Evolutionary conservation across 2,329 filamentous ascomycete species (phyloP), one percentile per base, ranked within the genome.

Genomic region (Trichophyton verrucosum): DNA sequence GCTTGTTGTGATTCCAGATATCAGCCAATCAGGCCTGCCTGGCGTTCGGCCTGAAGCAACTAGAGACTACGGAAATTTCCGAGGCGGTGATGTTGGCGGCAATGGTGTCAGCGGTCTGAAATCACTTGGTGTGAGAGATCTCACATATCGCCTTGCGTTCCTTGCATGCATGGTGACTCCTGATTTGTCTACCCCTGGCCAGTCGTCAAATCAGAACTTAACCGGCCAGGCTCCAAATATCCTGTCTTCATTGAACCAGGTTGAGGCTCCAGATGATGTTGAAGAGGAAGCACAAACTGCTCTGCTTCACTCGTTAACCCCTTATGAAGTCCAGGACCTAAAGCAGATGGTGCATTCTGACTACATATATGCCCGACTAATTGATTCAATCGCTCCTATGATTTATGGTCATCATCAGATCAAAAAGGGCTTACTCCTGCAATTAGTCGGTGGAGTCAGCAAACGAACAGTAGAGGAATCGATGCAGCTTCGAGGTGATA

Each of bases 351-450:
- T 99, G 27, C 92, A 97, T 74, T 90, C 87, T 61, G 90, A 95
- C 64, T 91, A 96, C 72, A 96, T 97, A 67, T 99, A 96, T 77
- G 86, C 89, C 68, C 85, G 91, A 27, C 79, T 99, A 8, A 91
- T 99, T 40, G 89, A 95, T 68, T 96, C 91, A 0, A 86, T 99
- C 55, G 94, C 94, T 1, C 94, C 94, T 1, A 99, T 92, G 81
- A 91, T 99, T 2, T 99, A 96, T 69, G 94, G 94, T 13, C 94
- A 99, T 71, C 90, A 94, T 64, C 90, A 96, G 61, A 92, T 99
- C 70, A 99, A 99, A 78, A 99, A 99, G 75, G 94, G 94, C 33
- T 79, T 99, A 24, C 82, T 99, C 6, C 80, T 99, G 47, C 94
- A 99, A 74, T 81, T 99, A 55, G 90, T 99, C 82, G 89, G 91